Conservation (phyloP, 345 rosid species). For the Draba incana region DNA sequence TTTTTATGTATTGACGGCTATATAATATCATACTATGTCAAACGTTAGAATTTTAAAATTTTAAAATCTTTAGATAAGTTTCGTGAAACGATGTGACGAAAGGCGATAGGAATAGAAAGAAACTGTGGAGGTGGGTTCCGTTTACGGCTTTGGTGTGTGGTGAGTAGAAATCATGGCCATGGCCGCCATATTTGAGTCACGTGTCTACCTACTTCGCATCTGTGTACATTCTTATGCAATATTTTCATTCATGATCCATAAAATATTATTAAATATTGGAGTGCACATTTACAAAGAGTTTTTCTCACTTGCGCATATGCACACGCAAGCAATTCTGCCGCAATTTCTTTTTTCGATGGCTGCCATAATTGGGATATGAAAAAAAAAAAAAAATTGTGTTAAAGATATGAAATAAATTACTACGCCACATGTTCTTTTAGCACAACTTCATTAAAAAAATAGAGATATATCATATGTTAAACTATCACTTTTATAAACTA, state of each 20-base stretch:
- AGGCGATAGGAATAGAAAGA: slow-evolving; percentile 8
- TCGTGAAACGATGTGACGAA: slow-evolving; percentile 25
- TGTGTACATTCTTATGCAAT: neutral
- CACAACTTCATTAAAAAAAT: neutral
- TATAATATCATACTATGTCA: neutral
- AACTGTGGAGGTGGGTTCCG: slow-evolving; percentile 27
- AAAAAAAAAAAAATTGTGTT: too few species aligned
- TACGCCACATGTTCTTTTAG: neutral
- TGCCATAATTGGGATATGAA: slow-evolving; percentile 16
- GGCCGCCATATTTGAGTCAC: slow-evolving; percentile 45
- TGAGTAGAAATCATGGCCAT: slow-evolving; percentile 29
- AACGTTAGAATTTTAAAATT: neutral
- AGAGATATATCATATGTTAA: neutral
- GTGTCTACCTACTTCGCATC: slow-evolving; percentile 38
- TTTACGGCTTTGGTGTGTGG: slow-evolving; percentile 27
- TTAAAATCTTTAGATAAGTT: neutral
- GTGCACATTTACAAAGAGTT: neutral
- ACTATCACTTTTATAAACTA: neutral
- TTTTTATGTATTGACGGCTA: neutral
- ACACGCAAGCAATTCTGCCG: slow-evolving; percentile 26
- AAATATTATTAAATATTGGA: neutral
- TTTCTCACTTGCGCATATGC: slow-evolving; percentile 25
- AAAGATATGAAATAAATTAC: neutral
- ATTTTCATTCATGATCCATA: slow-evolving; percentile 9
- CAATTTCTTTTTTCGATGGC: slow-evolving; percentile 27